These are phyloP conservation scores for Pseudevernia furfuracea DNA, from an alignment of 495 filamentous ascomycete species.

Conservation along the genomic window DNA sequence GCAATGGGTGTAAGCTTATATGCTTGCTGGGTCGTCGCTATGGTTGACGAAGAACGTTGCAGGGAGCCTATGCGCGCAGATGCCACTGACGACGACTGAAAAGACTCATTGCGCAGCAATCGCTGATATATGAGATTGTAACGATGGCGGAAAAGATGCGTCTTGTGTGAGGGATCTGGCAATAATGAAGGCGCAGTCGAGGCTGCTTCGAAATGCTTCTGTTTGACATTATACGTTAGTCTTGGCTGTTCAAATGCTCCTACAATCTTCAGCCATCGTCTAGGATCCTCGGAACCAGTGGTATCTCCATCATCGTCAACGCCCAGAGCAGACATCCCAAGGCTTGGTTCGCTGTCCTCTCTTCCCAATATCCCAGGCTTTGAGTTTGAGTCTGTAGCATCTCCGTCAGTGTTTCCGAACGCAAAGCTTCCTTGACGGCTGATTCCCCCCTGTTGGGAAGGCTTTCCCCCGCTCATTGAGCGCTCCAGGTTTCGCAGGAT, in stretches of 20 bases:
- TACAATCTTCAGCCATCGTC: slow-evolving; percentile 71
- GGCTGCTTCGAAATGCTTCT: slow-evolving; percentile 82
- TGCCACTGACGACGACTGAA: slow-evolving; percentile 55
- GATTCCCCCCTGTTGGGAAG: slow-evolving; percentile 37
- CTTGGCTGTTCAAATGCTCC: slow-evolving; percentile 81
- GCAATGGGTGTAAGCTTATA: slow-evolving; percentile 90
- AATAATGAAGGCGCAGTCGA: slow-evolving; percentile 65
- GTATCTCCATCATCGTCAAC: slow-evolving; percentile 53
- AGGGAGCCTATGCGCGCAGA: slow-evolving; percentile 30
- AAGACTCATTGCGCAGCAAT: slow-evolving; percentile 84
- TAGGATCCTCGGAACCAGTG: slow-evolving; percentile 50
- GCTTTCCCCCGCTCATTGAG: slow-evolving; percentile 72
- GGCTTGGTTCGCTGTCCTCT: slow-evolving; percentile 54
- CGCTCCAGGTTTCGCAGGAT: slow-evolving; percentile 77
- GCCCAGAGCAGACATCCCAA: slow-evolving; percentile 53
- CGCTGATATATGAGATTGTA: slow-evolving; percentile 88
- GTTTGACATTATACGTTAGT: slow-evolving; percentile 71
- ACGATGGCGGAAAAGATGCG: slow-evolving; percentile 74
- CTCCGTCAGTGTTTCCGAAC: slow-evolving; percentile 27
- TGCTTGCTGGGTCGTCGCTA: slow-evolving; percentile 46
- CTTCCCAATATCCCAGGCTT: slow-evolving; percentile 38
- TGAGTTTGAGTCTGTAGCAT: slow-evolving; percentile 35
- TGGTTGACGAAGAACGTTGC: slow-evolving; percentile 49
- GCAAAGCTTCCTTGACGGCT: slow-evolving; percentile 55
- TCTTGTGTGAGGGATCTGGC: slow-evolving; percentile 73